Evolutionary conservation across 1,139 yeast species (phyloP), one percentile per base, ranked within the genome.

Genomic region (Arxiozyma bovina): DNA sequence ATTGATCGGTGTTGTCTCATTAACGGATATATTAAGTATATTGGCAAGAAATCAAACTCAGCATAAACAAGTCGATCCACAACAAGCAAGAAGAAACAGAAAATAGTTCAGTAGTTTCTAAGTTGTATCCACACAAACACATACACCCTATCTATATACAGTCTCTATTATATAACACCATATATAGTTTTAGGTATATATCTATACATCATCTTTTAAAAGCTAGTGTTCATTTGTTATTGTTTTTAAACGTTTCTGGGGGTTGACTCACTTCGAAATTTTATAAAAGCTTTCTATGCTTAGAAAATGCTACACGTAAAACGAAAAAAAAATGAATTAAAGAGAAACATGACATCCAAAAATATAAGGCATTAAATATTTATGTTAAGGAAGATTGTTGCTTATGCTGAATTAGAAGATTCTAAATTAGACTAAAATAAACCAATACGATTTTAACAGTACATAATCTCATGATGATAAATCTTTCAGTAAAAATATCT

Each of bases 1-100:
- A 66, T 77, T 91, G 58, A 79, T 87, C 54, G 97, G 97, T 44
- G 97, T 91, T 22, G 82, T 91, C 4, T 87, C 96, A 1, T 74
- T 91, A 59, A 90, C 97, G 1, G 98, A 91, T 69, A 85, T 91
- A 48, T 72, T 91, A 55, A 87, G 91, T 25, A 72, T 87, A 47
- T 78, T 90, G 62, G 96, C 96, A 6, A 79, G 83, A 58, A 80
- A 81, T 41, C 79, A 83, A 57, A 79, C 81, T 17, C 63, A 63
- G 38, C 77, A 76, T 56, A 87, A 86, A 15, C 76, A 77, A 62
- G 80, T 87, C 27, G 96, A 89, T 65, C 96, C 96, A 5, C 80
- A 76, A 48, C 78, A 77, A 54, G 96, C 97, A 4, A 80, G 97
- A 67, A 84, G 87, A 62, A 93, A 87, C 69, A 81, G 97, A 69